Base-by-base conservation (phyloP, 306 rosid genomes). In the Sicyos baderoa region DNA sequence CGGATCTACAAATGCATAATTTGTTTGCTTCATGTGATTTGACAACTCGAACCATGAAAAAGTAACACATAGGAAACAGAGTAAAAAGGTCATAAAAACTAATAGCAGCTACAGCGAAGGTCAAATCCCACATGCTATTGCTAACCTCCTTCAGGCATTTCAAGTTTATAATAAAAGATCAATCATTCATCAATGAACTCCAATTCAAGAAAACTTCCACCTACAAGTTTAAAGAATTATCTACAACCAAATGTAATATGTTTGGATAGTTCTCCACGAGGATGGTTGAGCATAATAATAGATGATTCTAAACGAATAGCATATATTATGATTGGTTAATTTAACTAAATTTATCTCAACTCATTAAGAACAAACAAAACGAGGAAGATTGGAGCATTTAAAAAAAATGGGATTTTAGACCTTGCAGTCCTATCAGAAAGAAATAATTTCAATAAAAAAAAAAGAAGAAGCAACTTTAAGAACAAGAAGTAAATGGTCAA, bases 41-140 rank as follows among this genome's bases (percentile, higher is more conserved):
- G 71, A 65, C 70, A 64, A 35, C 70, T 64, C 70, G 45, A 40
- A 13, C 7, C 21, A 65, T 12, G 17, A 10, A 64, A 63, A 64
- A 18, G 18, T 3, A 44, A 64, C 70, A 40, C 70, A 40, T 35
- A 2, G 4, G 50, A 17, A 44, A 7, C 44, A 37, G 8, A 37
- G 44, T 8, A 37, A 37, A 37, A 37, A 37, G 44, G 52, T 9
- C 44, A 14, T 8, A 59, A 59, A 59, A 27, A 62, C 50, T 62
- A 62, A 56, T 62, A 18, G 23, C 71, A 45, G 37, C 23, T n/a
- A 27, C 18, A 65, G 14, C 23, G 45, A 44, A 61, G 50, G 71
- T 45, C 54, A 65, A 65, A 65, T 27, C 71, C 52, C 54, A 18
- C 50, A 64, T 22, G 35, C 68, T 42, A 42, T n/a, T n/a, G n/a